These are phyloP conservation scores for Mycena latifolia DNA, from an alignment of 768 basidiomycete species.

Conservation along the genomic window DNA sequence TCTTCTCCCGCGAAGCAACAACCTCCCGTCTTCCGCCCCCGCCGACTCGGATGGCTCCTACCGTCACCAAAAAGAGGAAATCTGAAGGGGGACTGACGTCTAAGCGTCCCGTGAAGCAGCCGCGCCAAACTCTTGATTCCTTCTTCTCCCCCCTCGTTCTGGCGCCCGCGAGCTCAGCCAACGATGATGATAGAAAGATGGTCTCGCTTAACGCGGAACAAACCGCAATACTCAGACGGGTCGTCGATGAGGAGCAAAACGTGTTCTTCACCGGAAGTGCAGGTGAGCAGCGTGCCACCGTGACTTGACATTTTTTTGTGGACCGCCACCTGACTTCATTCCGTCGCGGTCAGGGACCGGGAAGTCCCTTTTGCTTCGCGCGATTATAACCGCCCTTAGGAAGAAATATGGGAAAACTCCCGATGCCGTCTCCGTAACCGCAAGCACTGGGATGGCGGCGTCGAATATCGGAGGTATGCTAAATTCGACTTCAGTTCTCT, in stretches of 20 bases:
- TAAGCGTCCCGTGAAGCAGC: slow-evolving; percentile 31
- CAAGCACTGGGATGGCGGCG: slow-evolving; percentile 80
- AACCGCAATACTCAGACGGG: slow-evolving; percentile 72
- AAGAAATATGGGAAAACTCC: slow-evolving; percentile 57
- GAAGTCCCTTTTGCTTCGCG: slow-evolving; percentile 84
- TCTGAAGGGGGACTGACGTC: slow-evolving; percentile 23
- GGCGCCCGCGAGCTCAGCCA: slow-evolving; percentile 30
- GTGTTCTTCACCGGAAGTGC: slow-evolving; percentile 89
- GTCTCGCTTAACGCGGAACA: slow-evolving; percentile 61
- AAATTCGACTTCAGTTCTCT: neutral
- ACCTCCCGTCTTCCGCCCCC: neutral
- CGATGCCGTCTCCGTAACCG: slow-evolving; percentile 80
- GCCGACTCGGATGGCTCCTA: neutral
- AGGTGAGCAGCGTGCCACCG: slow-evolving; percentile 55
- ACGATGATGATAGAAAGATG: slow-evolving; percentile 32
- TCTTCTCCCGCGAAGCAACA: neutral
- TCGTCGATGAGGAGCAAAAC: slow-evolving; percentile 66
- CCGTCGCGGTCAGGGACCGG: slow-evolving; percentile 78
- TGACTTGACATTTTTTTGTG: slow-evolving; percentile 41
- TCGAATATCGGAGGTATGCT: slow-evolving; percentile 73
- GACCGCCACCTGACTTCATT: slow-evolving; percentile 19
- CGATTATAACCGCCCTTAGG: slow-evolving; percentile 72
- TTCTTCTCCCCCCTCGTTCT: slow-evolving; percentile 33
- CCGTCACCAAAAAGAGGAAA: slow-evolving; percentile 28
- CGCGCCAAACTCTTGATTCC: slow-evolving; percentile 28